Conservation (phyloP, 1,139 yeast genomes). For the Barnettozyma hawaiiensis region DNA sequence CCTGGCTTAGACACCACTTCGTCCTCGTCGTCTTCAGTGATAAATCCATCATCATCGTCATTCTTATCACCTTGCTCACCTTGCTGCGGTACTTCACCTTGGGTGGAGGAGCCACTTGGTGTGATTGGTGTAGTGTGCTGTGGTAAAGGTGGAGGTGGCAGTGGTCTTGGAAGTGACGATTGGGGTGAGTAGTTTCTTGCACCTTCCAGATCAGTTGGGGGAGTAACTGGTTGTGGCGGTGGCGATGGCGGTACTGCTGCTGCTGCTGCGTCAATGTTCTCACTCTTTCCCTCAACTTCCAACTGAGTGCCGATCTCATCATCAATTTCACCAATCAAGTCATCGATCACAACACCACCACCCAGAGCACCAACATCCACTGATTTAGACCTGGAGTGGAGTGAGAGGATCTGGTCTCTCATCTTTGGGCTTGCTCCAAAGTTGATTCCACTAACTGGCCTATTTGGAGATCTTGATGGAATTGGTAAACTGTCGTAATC, state of each 20-base stretch:
- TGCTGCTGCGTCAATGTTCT: no score
- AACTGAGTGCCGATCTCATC: constrained; percentile 10
- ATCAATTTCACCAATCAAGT: constrained; percentile 14
- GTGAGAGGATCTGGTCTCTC: constrained; percentile 1
- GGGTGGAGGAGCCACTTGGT: constrained; percentile 8
- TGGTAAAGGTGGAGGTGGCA: constrained; percentile 27
- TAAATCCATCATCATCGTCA: constrained; percentile 20
- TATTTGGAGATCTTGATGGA: constrained; percentile 26
- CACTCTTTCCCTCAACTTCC: neutral
- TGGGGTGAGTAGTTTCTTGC: constrained; percentile 2
- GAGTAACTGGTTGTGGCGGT: neutral
- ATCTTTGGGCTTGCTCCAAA: neutral
- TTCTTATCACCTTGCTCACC: no score
- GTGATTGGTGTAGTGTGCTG: constrained; percentile 15
- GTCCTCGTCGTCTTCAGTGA: constrained; percentile 24
- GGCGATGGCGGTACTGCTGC: no score
- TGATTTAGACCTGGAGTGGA: constrained; percentile 2
- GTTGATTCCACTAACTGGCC: constrained; percentile 18
- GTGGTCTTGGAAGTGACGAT: constrained; percentile 22
- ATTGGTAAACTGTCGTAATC: constrained; percentile 13
- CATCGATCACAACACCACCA: constrained; percentile 12
- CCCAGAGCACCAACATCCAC: neutral
- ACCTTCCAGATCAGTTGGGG: neutral
- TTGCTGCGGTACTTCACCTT: no score
- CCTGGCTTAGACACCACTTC: constrained; percentile 8